Evolutionary conservation across 2,329 filamentous ascomycete species (phyloP).

Genomic region (Graphilbum fragrans): DNA sequence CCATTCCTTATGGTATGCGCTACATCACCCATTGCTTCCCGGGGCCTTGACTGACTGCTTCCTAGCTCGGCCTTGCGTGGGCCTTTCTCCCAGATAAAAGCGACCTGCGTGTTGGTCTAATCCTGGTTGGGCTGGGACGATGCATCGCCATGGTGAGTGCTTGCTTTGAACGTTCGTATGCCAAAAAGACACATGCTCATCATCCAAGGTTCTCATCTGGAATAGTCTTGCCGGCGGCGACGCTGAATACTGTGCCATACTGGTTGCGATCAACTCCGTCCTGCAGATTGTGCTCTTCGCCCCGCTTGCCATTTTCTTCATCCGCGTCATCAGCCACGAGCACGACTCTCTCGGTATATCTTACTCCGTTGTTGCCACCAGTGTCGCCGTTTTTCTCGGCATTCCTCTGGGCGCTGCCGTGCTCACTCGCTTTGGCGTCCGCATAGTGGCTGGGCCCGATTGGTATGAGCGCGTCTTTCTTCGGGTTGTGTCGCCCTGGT

Average conservation of each 20-base stretch:
- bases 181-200: not conserved
- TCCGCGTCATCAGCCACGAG: constrained; percentile 51
- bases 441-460: constrained; percentile 35
- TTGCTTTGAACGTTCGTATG: not conserved
- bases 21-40: not conserved
- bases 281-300: constrained; percentile 65
- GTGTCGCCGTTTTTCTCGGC: constrained; percentile 73
- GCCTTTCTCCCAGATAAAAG: constrained; percentile 49
- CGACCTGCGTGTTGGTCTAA: constrained; percentile 52
- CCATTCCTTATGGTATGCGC: constrained; percentile 63
- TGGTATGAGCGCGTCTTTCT: constrained; percentile 63
- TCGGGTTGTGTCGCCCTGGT: constrained; percentile 58
- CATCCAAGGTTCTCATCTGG: constrained; percentile 50
- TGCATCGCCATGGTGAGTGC: constrained; percentile 72
- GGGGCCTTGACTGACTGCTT: not conserved
- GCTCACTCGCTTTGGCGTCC: constrained; percentile 56
- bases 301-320: constrained; percentile 56
- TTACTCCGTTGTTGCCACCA: constrained; percentile 62
- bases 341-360: constrained; percentile 23
- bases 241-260: constrained; percentile 69
- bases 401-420: constrained; percentile 73
- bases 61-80: constrained; percentile 53
- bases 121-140: constrained; percentile 71
- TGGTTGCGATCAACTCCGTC: constrained; percentile 64
- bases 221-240: constrained; percentile 59